Evolutionary conservation across 169 alveolate genomes (phyloP), one percentile per base, ranked within the genome.

Genomic region (Plasmodium relictum): DNA sequence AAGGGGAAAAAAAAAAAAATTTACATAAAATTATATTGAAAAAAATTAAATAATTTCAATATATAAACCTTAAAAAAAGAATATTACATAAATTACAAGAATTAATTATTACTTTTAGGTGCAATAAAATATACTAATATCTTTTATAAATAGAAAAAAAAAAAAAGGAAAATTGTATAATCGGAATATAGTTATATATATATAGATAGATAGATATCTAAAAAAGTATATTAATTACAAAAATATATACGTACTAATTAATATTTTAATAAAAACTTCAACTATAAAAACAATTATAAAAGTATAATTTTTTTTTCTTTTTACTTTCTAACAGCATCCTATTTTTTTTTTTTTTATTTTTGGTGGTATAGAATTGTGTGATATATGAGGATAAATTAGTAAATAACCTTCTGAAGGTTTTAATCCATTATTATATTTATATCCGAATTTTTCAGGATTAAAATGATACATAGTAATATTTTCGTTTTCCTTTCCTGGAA

Each of bases 361-460:
- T 31, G 88, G 88, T 9, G 88, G 76, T 5, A 62, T 41, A 9
- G 88, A 62, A 18, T 54, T 62, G 8, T 62, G 14, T 4, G 88
- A 62, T 39, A 44, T 37, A 39, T 74, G 71, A 12, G 88, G 88
- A 39, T 74, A 74, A 18, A 74, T 74, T 37, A 74, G 52, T 68
- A 74, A 18, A 22, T 74, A 74, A 12, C 88, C 88, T 37, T 74
- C 76, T 20, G 88, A 26, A 1, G 88, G 88, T 10, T 74, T 74
- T 54, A 74, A 74, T 6, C 88, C 88, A n/a, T 74, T 74, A 18
- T 74, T 74, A 37, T 42, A 48, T 42, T n/a, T 62, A 41, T 74
- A 74, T 9, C 88, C 74, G 1, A 74, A 39, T 10, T 74, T 62
- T 62, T 61, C 56, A 62, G 88, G 88, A 20, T 61, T 45, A 54